Base-by-base conservation (phyloP, 805 yeast genomes). In the Vanderwaltozyma polyspora region DNA sequence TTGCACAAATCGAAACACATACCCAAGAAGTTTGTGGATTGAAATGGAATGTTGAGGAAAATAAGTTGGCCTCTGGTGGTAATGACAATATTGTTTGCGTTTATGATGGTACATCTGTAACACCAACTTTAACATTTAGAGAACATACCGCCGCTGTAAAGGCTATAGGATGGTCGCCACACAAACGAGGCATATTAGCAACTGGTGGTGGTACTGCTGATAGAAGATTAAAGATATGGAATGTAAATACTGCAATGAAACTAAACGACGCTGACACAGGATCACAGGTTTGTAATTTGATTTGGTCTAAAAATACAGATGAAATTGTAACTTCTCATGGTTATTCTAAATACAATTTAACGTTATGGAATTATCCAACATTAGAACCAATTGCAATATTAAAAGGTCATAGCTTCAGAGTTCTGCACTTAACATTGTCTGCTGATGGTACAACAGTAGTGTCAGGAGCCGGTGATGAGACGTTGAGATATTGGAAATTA, bases 401-500 rank as follows among this genome's bases (percentile, higher is more conserved):
- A 35, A 84, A 94, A 11, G 98, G 97, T 0, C 98, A 91, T 54
- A 84, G 95, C 1, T 84, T 80, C 52, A 68, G 98, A 41, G 97
- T 91, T 10, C 64, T 91, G 32, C 91, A 91, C 55, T 64, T 91
- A 46, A 74, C 95, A 4, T 67, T 89, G 62, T 81, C 94, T 14
- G 95, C 96, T 0, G 97, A 91, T 60, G 98, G 98, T 1, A 86
- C 84, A 42, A 86, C 96, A 0, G 80, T 91, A 11, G 98, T 89
- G 3, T 87, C 98, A 0, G 98, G 98, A 2, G 96, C 98, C 1
- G 98, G 97, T 4, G 98, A 91, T 60, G 98, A 91, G 57, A 91
- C 98, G 0, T 63, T 91, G 37, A 60, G 98, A 43, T 84, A 91
- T 54, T 91, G 98, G 98, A 86, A 85, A 46, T 81, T 87, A 1